Base-by-base conservation (phyloP, 345 rosid genomes). In the Noccaea caerulescens region DNA sequence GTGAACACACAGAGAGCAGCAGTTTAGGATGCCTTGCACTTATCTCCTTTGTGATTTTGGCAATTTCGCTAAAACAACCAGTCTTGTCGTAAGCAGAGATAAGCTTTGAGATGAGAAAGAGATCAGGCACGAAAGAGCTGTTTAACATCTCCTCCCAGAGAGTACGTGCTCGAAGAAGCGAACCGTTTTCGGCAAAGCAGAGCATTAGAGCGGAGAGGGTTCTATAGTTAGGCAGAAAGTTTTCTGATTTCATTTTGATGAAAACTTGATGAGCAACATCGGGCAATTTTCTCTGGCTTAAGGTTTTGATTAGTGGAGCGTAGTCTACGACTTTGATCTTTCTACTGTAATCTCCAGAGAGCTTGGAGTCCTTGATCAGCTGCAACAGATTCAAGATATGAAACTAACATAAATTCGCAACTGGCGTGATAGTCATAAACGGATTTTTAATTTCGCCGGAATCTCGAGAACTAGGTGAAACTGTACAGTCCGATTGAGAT, bases 181-280 rank as follows among this genome's bases (percentile, higher is more conserved):
- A 76, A 3, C 87, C 87, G 60, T 69, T 76, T 7, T 77, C 63
- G 1, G 85, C 83, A 66, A 80, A 87, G 67, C 77, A 80, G 43
- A 87, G 78, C 85, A 88, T 80, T 62, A 81, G 65, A 68, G 87
- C 78, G 3, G 85, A 83, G 37, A 84, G 72, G 39, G 83, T 82
- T 47, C 68, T 33, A 14, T 71, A 61, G 37, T 75, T 55, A 0
- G 79, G 84, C 0, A 82, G 25, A 27, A 68, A 67, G 20, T 84
- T 81, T 42, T 79, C 63, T 16, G 79, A 70, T 83, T 76, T 83
- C 84, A 84, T 66, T 71, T 75, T 82, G 30, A 64, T 69, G 23
- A 77, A 79, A 18, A 84, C 41, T 62, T 84, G 82, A 45, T 73
- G 68, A 59, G 85, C 85, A 12, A 79, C 36, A 68, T 77, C 79